A percentile compares a stretch with the other conserved stretches of the same genome.
Conservation (phyloP, 2,329 filamentous ascomycete species). For the Hymenoscyphus linearis region DNA sequence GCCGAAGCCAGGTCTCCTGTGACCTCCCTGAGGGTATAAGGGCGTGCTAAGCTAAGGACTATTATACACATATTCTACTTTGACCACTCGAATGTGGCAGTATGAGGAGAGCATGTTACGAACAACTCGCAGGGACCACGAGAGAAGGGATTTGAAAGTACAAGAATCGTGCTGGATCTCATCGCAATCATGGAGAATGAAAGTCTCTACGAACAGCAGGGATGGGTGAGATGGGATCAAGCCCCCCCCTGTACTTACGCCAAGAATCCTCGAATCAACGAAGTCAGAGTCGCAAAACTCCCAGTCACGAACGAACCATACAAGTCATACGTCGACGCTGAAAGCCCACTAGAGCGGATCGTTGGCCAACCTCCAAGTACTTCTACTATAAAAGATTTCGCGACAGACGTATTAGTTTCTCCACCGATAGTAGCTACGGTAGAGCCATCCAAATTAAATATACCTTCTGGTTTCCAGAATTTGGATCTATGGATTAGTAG, state of each 20-base stretch:
- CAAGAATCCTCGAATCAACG: not conserved
- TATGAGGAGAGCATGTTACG: not conserved
- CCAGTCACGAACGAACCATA: constrained; percentile 6
- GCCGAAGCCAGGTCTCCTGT: too few relatives aligned
- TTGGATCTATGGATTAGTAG: constrained; percentile 5
- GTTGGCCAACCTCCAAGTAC: constrained; percentile 21
- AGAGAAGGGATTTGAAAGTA: constrained; percentile 11
- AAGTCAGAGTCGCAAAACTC: not conserved
- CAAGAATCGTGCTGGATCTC: constrained; percentile 16
- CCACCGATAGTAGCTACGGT: not conserved
- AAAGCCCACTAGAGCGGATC: constrained; percentile 3
- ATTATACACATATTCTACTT: too few relatives aligned
- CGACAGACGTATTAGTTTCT: not conserved
- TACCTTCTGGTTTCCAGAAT: not conserved
- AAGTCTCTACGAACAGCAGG: constrained; percentile 11
- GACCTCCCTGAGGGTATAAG: too few relatives aligned
- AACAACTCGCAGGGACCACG: constrained; percentile 8
- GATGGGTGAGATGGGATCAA: constrained; percentile 16
- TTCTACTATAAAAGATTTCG: constrained; percentile 20
- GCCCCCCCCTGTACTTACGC: constrained; percentile 4
- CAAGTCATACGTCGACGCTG: not conserved
- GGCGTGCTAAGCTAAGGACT: too few relatives aligned
- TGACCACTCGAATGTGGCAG: not conserved
- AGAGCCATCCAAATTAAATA: not conserved
- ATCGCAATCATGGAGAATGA: constrained; percentile 12